Conservation (phyloP, 371 early-diverging fungal genomes). For the Thermomucor indicae-seudaticae region DNA sequence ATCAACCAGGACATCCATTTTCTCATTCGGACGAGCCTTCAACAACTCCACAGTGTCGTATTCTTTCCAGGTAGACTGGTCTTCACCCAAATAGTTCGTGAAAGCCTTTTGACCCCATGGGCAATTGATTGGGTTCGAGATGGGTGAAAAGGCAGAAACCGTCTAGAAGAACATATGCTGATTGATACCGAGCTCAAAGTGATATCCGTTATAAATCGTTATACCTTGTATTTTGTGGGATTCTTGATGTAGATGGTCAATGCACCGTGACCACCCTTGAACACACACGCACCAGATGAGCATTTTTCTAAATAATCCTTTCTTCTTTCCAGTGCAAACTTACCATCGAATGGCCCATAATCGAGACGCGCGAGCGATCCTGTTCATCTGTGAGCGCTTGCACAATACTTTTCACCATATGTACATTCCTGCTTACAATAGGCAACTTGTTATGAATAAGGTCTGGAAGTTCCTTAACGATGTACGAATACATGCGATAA, state of each 20-base stretch:
- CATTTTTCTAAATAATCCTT: neutral
- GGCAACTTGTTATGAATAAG: slow-evolving; percentile 54
- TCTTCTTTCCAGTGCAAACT: neutral
- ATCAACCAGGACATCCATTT: slow-evolving; percentile 37
- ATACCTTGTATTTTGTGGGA: slow-evolving; percentile 56
- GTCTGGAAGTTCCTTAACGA: slow-evolving; percentile 67
- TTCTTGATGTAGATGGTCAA: slow-evolving; percentile 70
- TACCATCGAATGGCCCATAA: slow-evolving; percentile 84
- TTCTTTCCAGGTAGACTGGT: slow-evolving; percentile 54
- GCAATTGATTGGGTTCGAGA: slow-evolving; percentile 67
- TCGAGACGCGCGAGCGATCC: slow-evolving; percentile 59
- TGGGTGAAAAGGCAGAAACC: slow-evolving; percentile 85
- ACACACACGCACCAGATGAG: neutral
- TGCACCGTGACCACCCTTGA: slow-evolving; percentile 92
- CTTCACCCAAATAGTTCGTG: slow-evolving; percentile 66
- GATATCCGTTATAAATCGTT: neutral
- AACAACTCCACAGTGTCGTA: slow-evolving; percentile 77
- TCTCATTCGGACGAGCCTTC: slow-evolving; percentile 24
- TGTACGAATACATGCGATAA: slow-evolving; percentile 86
- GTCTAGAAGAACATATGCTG: slow-evolving; percentile 20
- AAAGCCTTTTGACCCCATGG: slow-evolving; percentile 82
- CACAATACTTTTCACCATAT: neutral
- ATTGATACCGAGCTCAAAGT: neutral
- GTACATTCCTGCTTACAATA: slow-evolving; percentile 44
- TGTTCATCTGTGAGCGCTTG: slow-evolving; percentile 5